Percentiles rank a stretch among this genome's conserved stretches.
phyloP scores from a whole-genome alignment of 345 rosid genomes.

The Corchorus olitorius region DNA sequence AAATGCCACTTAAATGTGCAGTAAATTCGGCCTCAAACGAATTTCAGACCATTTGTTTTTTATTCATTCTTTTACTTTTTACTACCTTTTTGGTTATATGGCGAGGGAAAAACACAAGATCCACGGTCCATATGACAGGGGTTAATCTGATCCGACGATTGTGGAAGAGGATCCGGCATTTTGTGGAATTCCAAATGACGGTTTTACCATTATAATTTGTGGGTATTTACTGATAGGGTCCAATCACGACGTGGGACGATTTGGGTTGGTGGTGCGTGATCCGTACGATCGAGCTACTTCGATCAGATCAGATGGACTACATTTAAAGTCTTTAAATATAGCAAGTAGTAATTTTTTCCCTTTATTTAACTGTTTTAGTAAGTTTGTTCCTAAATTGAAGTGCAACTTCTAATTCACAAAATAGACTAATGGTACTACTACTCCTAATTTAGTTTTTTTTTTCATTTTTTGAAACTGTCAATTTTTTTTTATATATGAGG shows the following conservation, averaged over 20 bases:
- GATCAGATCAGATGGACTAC: neutral
- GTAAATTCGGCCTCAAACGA: neutral
- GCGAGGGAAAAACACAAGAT: neutral
- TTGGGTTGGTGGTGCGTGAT: neutral
- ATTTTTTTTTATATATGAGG: too few relatives aligned
- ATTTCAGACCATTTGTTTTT: slow-evolving; percentile 10
- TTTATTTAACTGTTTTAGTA: neutral
- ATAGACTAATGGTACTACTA: too few relatives aligned
- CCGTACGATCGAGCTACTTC: neutral
- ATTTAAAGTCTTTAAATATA: neutral
- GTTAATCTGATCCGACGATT: neutral
- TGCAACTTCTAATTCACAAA: neutral
- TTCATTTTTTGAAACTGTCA: too few relatives aligned
- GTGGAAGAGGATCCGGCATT: neutral
- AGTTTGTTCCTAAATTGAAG: neutral
- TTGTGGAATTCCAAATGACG: neutral
- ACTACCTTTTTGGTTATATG: neutral
- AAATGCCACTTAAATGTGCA: slow-evolving; percentile 13
- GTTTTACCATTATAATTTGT: neutral
- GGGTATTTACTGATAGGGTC: neutral
- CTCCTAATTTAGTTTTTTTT: too few relatives aligned
- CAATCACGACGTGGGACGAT: neutral
- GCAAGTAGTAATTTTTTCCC: neutral
- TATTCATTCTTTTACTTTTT: neutral
- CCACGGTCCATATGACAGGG: neutral